Base-by-base conservation (phyloP, 2,329 filamentous ascomycete genomes). In the Diaporthe citrichinensis region DNA sequence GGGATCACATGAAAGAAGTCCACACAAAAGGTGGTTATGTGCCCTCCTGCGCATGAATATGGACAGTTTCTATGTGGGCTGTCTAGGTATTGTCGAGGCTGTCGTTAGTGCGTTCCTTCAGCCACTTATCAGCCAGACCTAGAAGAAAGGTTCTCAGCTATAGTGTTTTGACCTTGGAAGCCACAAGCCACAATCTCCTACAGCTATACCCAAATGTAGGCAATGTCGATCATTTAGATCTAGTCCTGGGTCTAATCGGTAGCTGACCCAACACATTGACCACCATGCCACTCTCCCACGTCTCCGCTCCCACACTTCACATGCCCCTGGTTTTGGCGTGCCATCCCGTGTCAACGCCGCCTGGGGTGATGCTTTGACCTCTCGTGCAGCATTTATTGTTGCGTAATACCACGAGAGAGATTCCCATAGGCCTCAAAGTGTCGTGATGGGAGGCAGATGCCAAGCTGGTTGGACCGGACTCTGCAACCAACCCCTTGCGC, bases 121-220 rank as follows among this genome's bases (percentile, higher is more conserved):
- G 31, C 65, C 46, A 67, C 28, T 36, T 49, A 34, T 34, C 20
- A 39, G 46, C 49, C 23, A 51, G 36, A 17, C 62, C 7, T 17
- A 34, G 28, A 4, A 51, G 31, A 23, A 53, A 25, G 23, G 8
- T 53, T 15, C 36, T 61, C 65, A 53, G 46, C 65, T 68, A 68
- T 28, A 39, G 46, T 53, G 65, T 53, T 39, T 36, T 68, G 65
- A 68, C 31, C 65, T 20, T 51, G 31, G 23, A 53, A 53, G 62
- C 14, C n/a, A 25, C 65, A 68, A 68, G 65, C 65, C 65, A 68
- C 65, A 25, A 68, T 28, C 1, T 25, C 62, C 20, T 23, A 51
- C 31, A 23, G 23, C 9, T 51, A 6, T 51, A 20, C 44, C 44
- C 15, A 36, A 39, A 7, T 28, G 15, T 8, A 53, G 12, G 14